Conservation (phyloP, 75 land plant genomes). For the Larix kaempferi region DNA sequence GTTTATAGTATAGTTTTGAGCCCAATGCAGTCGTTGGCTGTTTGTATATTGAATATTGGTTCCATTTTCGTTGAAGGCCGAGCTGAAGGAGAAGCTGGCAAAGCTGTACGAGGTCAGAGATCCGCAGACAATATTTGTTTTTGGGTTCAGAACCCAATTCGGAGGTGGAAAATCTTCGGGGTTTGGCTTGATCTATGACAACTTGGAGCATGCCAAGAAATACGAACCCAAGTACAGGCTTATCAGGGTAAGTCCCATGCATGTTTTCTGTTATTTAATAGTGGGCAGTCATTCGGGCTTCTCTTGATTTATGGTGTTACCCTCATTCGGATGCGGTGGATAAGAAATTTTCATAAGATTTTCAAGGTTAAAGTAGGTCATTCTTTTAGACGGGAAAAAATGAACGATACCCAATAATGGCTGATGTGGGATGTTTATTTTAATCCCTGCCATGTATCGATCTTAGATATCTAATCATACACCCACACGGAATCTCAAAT, state of each 20-base stretch:
- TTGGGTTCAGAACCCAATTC: slow-evolving; percentile 59
- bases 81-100: slow-evolving; percentile 46
- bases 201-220: slow-evolving; percentile 41
- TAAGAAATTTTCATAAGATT: too few species aligned
- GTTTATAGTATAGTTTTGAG: neutral
- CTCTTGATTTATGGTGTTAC: too few species aligned
- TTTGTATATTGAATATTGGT: neutral
- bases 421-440: too few species aligned
- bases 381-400: too few species aligned
- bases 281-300: too few species aligned
- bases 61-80: slow-evolving; percentile 21
- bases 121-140: slow-evolving; percentile 52
- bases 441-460: too few species aligned
- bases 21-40: neutral
- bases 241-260: slow-evolving; percentile 33
- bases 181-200: slow-evolving; percentile 46
- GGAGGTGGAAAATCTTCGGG: slow-evolving; percentile 68
- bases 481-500: too few species aligned
- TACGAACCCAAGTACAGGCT: slow-evolving; percentile 58
- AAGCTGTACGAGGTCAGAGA: slow-evolving; percentile 52
- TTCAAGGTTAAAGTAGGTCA: too few species aligned
- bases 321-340: too few species aligned
- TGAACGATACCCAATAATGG: too few species aligned
- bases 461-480: too few species aligned
- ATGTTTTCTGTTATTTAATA: too few species aligned